Evolutionary conservation across 306 rosid species (phyloP), one percentile per base, ranked within the genome.

Genomic region (Mimosa pudica): DNA sequence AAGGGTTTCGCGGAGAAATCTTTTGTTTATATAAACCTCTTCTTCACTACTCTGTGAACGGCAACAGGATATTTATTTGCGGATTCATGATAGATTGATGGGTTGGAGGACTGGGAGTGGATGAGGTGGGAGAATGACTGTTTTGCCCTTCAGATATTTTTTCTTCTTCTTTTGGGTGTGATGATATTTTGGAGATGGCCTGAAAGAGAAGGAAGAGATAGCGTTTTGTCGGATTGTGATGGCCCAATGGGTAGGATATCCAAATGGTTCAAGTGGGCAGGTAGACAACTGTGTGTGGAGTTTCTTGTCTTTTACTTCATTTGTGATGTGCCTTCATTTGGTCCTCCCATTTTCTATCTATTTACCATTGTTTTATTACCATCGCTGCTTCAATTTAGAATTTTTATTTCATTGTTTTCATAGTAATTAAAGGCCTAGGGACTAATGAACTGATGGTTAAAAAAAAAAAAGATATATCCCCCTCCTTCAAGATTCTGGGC

Each of bases 91-190:
- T 20, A 18, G 36, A 3, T n/a, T n/a, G 42, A 54, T 16, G 60
- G 60, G 8, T 18, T 38, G 3, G 42, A 38, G 12, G 57, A 32
- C 2, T 58, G 48, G 45, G 12, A 33, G 17, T 3, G 1, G 86
- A 79, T 85, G 76, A 79, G 88, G 85, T 33, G 16, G 0, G 2
- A 14, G 4, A 60, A 48, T 78, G 70, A 79, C 83, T 11, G 17
- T n/a, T 70, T n/a, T 54, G 16, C 0, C 88, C 83, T 4, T 52
- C 2, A 67, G 80, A 83, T 82, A 33, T 78, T 82, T 77, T 71
- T 20, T 9, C 9, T 2, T 2, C 10, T 17, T 6, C 30, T 17
- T 16, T 4, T 6, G 20, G 24, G 33, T 1, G 33, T 3, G 2
- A 4, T 14, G 58, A 16, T 51, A 51, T 54, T n/a, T 55, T n/a